Evolutionary conservation across 2,329 filamentous ascomycete genomes (phyloP), one percentile per base, ranked within the genome.

Genomic region (Hypomyces rosellus): DNA sequence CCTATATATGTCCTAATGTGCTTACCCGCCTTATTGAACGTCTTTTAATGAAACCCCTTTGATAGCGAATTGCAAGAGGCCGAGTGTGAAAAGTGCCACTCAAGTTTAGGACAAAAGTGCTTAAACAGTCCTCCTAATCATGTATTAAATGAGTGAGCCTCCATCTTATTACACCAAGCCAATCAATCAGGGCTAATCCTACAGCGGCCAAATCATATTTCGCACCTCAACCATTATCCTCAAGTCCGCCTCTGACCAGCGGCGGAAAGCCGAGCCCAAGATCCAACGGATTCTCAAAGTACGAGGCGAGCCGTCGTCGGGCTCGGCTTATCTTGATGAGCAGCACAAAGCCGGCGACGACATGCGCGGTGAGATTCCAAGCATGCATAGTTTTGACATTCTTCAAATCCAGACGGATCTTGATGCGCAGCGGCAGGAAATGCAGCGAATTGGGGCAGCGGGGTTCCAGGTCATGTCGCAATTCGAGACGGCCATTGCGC

Each of bases 121-220:
- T 13, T 69, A 8, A 55, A 57, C 1, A 65, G 62, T 12, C 63
- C 68, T 0, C 42, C 59, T 1, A 70, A 70, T 43, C 69, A 73
- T 55, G 64, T 67, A 18, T 51, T 74, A 20, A 50, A 64, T 15
- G 54, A 64, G 72, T 74, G 55, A 56, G 65, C 54, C n/a, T 8
- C 36, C 20, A 16, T n/a, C 16, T 3, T 15, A 34, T 12, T 45
- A 11, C 8, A n/a, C 14, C 25, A 4, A 4, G 25, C 25, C 7
- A 14, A 8, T 34, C 38, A 3, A 3, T 16, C 14, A 33, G 7
- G 7, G 43, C 55, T 57, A 51, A 53, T 25, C 9, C 5, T 18
- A 9, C 34, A 74, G 70, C 22, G 63, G 62, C 41, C 69, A 72
- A 50, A 51, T 70, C 13, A 59, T 73, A 13, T 59, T 73, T 7